phyloP scores from a whole-genome alignment of 371 early-diverging fungal species.

The Furculomyces boomerangus region DNA sequence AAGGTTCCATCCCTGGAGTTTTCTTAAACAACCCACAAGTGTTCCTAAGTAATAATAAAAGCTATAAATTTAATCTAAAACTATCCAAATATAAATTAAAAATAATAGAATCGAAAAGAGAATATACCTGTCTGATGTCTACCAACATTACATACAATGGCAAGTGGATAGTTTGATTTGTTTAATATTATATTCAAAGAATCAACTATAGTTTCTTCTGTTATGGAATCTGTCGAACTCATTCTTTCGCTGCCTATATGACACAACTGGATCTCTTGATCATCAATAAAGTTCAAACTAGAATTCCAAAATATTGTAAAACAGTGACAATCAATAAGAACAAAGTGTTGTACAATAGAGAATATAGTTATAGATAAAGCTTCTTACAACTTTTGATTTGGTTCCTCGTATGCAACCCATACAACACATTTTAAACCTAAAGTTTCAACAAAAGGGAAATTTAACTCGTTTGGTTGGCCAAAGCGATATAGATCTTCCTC shows the following conservation, averaged over 20 bases:
- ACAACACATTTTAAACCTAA: conserved; percentile 79
- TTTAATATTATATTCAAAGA: conserved; percentile 73
- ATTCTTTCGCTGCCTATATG: conserved; percentile 61
- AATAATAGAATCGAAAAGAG: background rate
- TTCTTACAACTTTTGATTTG: conserved; percentile 72
- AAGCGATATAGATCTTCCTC: conserved; percentile 92
- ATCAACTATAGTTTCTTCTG: conserved; percentile 87
- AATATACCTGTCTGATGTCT: conserved; percentile 76
- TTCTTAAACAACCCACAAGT: conserved; percentile 89
- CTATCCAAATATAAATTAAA: conserved; percentile 1
- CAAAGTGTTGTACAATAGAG: too few relatives aligned
- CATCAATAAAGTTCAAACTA: conserved; percentile 86
- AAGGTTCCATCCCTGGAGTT: conserved; percentile 91
- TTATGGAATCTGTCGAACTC: conserved; percentile 90
- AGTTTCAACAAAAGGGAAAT: conserved; percentile 90
- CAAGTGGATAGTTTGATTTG: conserved; percentile 81
- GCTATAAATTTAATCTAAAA: conserved; percentile 20
- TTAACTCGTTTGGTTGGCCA: conserved; percentile 95
- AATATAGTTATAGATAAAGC: background rate
- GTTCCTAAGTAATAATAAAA: conserved; percentile 37
- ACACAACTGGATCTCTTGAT: conserved; percentile 82
- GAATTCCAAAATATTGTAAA: background rate
- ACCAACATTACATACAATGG: conserved; percentile 93
- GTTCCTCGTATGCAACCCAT: conserved; percentile 91
- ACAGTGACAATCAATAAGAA: background rate